phyloP scores from a whole-genome alignment of 164 flowering plant genomes.

The Berberis vulgaris region DNA sequence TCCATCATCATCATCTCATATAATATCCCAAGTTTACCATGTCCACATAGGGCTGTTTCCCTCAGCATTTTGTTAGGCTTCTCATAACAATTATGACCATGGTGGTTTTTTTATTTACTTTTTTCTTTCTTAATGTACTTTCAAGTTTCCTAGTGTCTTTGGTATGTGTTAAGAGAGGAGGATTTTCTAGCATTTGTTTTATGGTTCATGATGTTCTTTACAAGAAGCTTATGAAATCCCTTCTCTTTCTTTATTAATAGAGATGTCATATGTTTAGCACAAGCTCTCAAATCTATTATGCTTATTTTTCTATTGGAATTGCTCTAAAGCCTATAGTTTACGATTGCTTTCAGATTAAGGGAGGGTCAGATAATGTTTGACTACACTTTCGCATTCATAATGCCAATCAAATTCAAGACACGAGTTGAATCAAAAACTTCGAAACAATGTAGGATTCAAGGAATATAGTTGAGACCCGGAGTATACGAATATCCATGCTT shows the following conservation, averaged over 20 bases:
- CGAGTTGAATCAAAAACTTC: too few species aligned
- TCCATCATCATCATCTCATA: conserved; percentile 3
- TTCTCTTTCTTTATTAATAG: conserved; percentile 12
- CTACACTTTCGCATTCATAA: too few species aligned
- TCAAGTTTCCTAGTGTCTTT: conserved; percentile 7
- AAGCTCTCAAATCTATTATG: too few species aligned
- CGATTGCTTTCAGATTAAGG: too few species aligned
- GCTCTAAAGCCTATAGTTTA: too few species aligned
- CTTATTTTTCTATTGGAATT: too few species aligned
- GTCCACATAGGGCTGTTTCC: background rate
- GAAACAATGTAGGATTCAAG: too few species aligned
- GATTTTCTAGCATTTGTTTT: conserved; percentile 12
- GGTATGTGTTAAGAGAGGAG: conserved; percentile 17
- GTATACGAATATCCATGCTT: too few species aligned
- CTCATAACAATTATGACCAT: background rate
- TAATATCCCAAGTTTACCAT: conserved; percentile 10
- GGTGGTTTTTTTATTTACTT: conserved; percentile 3
- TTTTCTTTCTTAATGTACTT: conserved; percentile 2
- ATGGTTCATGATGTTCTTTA: conserved; percentile 17
- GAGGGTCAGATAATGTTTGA: too few species aligned
- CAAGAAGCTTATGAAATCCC: conserved; percentile 17
- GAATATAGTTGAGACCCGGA: too few species aligned
- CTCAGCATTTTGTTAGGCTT: conserved; percentile 7
- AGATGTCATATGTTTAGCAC: conserved; percentile 8
- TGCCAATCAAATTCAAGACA: too few species aligned